Evolutionary conservation across 1,139 yeast species (phyloP), one percentile per base, ranked within the genome.

Genomic region (Geotrichum phurueaensis): DNA sequence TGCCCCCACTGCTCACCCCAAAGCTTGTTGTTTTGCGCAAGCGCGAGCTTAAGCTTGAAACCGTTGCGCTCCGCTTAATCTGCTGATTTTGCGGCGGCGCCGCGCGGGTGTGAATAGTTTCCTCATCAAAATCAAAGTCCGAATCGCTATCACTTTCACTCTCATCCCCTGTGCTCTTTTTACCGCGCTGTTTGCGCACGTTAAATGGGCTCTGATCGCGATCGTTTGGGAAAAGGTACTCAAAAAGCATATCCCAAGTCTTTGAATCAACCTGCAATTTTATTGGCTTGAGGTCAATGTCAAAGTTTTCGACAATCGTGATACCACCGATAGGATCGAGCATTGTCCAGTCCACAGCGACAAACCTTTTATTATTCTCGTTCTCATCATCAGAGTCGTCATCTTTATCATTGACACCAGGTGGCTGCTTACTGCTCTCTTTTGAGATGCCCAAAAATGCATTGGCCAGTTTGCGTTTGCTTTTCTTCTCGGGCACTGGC

Each of bases 311-410:
- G 67, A 91, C 74, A 36, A 89, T 84, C 0, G 86, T 80, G 54
- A 91, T 91, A 2, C 97, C 97, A 3, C 97, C 97, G 58, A 91
- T 88, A 0, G 96, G 89, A 49, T 83, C 85, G 54, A 87, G 76
- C 80, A 86, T 79, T 9, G 82, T 80, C 97, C 97, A 91, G 20
- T 79, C 77, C 58, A 87, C 76, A 49, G 76, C 73, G 13, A 89
- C 75, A 65, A 89, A 71, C 22, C 18, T n/a, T 39, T 39, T 39
- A 15, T 15, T 39, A 39, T n/a, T 15, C 18, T 39, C 58, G 73
- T 71, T 36, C 62, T n/a, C 62, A 49, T 64, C 65, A 2, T 62
- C 58, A 15, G 61, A 56, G 6, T 76, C 74, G 29, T 63, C 65
- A 9, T 62, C 65, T 27, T 64, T 65, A 23, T 57, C 62, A 22